A percentile compares a stretch with the other conserved stretches of the same genome.
phyloP scores from a whole-genome alignment of 2,329 filamentous ascomycete species.

The Penicillium sp. region DNA sequence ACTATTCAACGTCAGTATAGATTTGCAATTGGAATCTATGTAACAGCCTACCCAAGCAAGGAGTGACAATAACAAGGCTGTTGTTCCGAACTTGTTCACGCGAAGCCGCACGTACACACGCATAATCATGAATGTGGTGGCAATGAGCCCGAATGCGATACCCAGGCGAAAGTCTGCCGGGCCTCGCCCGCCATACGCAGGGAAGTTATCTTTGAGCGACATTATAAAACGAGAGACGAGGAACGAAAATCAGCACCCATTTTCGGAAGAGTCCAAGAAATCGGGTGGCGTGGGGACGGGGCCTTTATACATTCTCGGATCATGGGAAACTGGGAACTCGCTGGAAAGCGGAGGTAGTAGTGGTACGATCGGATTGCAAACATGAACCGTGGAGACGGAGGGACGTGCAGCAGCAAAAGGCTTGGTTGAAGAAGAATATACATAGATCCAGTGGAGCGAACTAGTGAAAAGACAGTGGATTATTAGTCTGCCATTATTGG shows the following conservation, averaged over 20 bases:
- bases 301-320: not conserved
- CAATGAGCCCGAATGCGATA: slow-evolving; percentile 14
- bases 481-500: not conserved
- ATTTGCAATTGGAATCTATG: not conserved
- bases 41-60: slow-evolving; percentile 17
- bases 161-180: slow-evolving; percentile 18
- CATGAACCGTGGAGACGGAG: not conserved
- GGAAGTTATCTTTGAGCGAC: slow-evolving; percentile 17
- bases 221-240: slow-evolving; percentile 19
- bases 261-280: not conserved
- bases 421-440: slow-evolving; percentile 2
- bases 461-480: not conserved
- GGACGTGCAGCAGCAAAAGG: slow-evolving; percentile 10
- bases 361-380: slow-evolving; percentile 5
- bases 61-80: slow-evolving; percentile 16
- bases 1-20: slow-evolving; percentile 5
- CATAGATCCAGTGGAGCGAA: slow-evolving; percentile 3
- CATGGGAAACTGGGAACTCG: no score
- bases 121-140: slow-evolving; percentile 18
- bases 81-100: slow-evolving; percentile 22
- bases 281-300: not conserved
- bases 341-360: slow-evolving; percentile 2
- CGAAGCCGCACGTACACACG: slow-evolving; percentile 20
- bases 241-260: not conserved
- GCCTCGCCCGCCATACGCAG: slow-evolving; percentile 20